Conservation (phyloP, 2,329 filamentous ascomycete species). For the Blumeriella jaapii region DNA sequence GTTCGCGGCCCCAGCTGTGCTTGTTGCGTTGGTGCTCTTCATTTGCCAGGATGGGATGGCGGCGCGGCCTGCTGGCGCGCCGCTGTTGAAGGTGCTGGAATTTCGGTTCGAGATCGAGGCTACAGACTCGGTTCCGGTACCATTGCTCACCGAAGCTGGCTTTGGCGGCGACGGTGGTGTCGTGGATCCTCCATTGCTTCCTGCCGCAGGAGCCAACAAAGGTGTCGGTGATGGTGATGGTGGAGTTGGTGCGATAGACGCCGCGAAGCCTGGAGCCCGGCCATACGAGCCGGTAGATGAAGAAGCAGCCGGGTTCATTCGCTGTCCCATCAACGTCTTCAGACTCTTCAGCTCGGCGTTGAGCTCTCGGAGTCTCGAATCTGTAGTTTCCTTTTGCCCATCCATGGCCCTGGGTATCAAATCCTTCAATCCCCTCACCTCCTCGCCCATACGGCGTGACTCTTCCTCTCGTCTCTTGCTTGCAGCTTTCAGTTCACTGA, state of each 20-base stretch:
- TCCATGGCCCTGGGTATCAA: slow-evolving; percentile 81
- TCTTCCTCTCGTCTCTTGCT: slow-evolving; percentile 80
- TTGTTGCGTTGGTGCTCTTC: slow-evolving; percentile 30
- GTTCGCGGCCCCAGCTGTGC: slow-evolving; percentile 13
- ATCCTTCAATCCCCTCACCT: slow-evolving; percentile 72
- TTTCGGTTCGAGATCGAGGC: slow-evolving; percentile 28
- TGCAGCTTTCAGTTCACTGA: slow-evolving; percentile 69
- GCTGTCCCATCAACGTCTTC: slow-evolving; percentile 69
- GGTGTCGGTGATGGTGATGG: slow-evolving; percentile 6
- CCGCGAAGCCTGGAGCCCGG: slow-evolving; percentile 13
- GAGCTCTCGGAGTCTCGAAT: slow-evolving; percentile 72
- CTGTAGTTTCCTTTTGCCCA: slow-evolving; percentile 74
- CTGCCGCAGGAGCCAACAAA: slow-evolving; percentile 5
- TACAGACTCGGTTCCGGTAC: slow-evolving; percentile 23
- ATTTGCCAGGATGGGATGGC: slow-evolving; percentile 74
- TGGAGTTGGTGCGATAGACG: slow-evolving; percentile 7
- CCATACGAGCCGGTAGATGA: slow-evolving; percentile 21
- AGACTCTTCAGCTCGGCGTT: slow-evolving; percentile 81
- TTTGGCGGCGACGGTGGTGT: slow-evolving; percentile 18
- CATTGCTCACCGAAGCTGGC: slow-evolving; percentile 26
- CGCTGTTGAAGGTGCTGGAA: slow-evolving; percentile 37
- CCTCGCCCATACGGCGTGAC: slow-evolving; percentile 72
- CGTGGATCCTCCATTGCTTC: slow-evolving; percentile 15
- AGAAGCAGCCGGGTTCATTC: slow-evolving; percentile 35
- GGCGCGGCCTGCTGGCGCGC: slow-evolving; percentile 42